Base-by-base conservation (phyloP, 2,329 filamentous ascomycete genomes). In the Calycina marina region DNA sequence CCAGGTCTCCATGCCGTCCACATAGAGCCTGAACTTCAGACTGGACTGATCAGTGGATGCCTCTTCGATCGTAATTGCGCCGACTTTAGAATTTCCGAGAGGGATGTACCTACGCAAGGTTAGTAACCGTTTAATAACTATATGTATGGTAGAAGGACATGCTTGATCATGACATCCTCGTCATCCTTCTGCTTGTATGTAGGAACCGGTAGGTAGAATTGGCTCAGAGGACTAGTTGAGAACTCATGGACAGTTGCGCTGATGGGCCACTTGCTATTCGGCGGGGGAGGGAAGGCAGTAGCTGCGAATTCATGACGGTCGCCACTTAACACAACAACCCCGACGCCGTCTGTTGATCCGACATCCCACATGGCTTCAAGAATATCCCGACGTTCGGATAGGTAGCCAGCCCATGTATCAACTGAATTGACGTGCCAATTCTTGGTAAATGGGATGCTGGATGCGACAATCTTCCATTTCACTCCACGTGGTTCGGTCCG, bases 281-380 rank as follows among this genome's bases (percentile, higher is more conserved):
- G 62, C 40, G 64, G 72, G n/a, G 67, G 74, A 11, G 65, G 77
- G 58, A 79, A 78, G 30, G 77, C 74, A 0, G 88, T 96, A 0
- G 88, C 86, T 2, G 82, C 90, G 54, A 96, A 96, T 55, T 98
- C 90, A 51, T 98, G 90, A n/a, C 90, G 67, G 50, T 98, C 90
- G 1, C 90, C 90, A 11, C 80, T 90, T 8, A 98, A 63, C 9
- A 96, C 63, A 3, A 93, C 67, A 5, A 96, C 76, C 14, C 86
- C 82, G 4, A 79, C 62, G 5, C 82, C 80, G 4, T 72, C 69
- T 2, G 58, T 56, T 9, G 70, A 61, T n/a, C 82, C 77, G 0
- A 80, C 76, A 39, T 81, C 77, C 85, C 90, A 96, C 71, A 94
- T 93, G 2, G 83, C 81, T 53, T 93, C 79, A 10, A 98, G 73